Percentiles rank a stretch among this genome's conserved stretches.
Conservation (phyloP, 345 rosid genomes). For the Bretschneidera sinensis region DNA sequence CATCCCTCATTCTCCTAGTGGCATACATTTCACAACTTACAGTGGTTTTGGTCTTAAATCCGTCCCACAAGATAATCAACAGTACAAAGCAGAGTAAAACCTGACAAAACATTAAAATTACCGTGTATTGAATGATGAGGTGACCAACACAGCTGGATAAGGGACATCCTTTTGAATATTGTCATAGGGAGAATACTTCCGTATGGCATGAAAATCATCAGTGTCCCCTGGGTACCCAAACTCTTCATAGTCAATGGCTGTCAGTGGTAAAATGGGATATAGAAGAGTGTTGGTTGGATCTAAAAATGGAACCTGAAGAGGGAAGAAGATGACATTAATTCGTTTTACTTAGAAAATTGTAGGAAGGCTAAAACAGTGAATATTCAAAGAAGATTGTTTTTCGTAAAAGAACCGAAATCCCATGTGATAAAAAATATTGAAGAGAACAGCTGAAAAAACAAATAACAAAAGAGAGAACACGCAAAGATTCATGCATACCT, state of each 20-base stretch:
- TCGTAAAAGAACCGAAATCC: neutral
- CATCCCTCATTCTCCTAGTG: constrained; percentile 3
- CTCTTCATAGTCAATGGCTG: constrained; percentile 79
- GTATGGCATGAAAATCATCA: constrained; percentile 72
- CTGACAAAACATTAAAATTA: constrained; percentile 14
- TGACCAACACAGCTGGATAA: constrained; percentile 75
- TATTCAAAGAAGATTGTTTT: neutral
- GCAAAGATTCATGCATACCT: constrained; percentile 31
- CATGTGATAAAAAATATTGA: neutral
- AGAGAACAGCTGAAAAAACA: neutral
- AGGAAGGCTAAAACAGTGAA: neutral
- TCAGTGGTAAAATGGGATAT: constrained; percentile 72
- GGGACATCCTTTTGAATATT: constrained; percentile 67
- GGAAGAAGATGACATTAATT: constrained; percentile 6
- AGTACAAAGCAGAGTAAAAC: neutral
- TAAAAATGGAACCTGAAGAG: constrained; percentile 86
- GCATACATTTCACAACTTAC: neutral
- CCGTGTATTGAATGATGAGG: constrained; percentile 85
- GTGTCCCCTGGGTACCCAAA: constrained; percentile 83
- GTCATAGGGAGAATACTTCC: constrained; percentile 76
- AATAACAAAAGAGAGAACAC: too few relatives aligned
- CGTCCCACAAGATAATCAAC: neutral
- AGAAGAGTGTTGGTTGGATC: constrained; percentile 88
- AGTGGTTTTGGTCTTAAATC: neutral
- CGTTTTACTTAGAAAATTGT: neutral